phyloP scores from a whole-genome alignment of 1,284 basidiomycete genomes.

The Ganoderma meredithae region DNA sequence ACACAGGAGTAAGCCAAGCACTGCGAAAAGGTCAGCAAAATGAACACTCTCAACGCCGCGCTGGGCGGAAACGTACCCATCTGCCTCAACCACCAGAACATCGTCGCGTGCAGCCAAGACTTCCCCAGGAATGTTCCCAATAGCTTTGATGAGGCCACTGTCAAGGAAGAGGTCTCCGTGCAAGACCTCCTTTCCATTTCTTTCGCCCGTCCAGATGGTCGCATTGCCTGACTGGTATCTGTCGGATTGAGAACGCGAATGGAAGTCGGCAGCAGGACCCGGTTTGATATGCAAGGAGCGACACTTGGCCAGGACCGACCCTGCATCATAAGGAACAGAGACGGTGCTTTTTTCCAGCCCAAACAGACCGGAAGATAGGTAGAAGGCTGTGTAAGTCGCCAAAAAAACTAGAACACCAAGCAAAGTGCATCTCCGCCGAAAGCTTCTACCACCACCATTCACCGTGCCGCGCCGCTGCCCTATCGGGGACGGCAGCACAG shows the following conservation, averaged over 20 bases:
- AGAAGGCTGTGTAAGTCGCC: conserved; percentile 5
- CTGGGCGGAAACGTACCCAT: conserved; percentile 25
- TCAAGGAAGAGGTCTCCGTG: conserved; percentile 48
- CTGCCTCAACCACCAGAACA: conserved; percentile 39
- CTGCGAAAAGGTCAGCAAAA: not conserved
- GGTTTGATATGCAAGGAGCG: conserved; percentile 40
- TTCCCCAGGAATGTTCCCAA: conserved; percentile 34
- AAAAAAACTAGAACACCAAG: conserved; percentile 11
- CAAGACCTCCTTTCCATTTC: conserved; percentile 44
- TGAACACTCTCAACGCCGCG: not conserved
- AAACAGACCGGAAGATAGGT: not conserved
- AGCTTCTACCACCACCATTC: not conserved
- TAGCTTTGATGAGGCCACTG: conserved; percentile 46
- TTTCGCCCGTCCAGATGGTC: conserved; percentile 62
- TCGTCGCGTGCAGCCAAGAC: conserved; percentile 26
- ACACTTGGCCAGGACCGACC: conserved; percentile 38
- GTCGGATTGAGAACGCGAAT: conserved; percentile 54
- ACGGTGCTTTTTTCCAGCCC: not conserved
- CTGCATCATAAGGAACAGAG: conserved; percentile 32
- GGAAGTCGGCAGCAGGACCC: conserved; percentile 49
- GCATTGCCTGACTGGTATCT: conserved; percentile 63
- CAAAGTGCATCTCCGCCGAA: not conserved
- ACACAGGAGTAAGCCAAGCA: conserved; percentile 50
- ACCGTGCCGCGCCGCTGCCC: not conserved
- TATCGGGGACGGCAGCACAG: not conserved